Base-by-base conservation (phyloP, 768 basidiomycete species). In the Grammothele lineata region DNA sequence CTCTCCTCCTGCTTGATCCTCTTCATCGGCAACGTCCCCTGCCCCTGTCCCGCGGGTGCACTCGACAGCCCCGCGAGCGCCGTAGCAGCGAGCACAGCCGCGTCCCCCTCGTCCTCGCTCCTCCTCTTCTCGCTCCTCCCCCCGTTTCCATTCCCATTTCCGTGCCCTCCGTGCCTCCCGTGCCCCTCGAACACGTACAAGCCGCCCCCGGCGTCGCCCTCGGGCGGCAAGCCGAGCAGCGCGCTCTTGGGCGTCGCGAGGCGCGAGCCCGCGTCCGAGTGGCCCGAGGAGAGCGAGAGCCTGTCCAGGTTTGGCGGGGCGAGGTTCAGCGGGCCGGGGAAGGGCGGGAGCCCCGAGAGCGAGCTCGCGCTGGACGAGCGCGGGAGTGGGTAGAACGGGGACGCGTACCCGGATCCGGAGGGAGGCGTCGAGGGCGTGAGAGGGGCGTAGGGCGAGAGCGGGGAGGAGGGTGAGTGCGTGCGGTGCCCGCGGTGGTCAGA, bases 181-280 rank as follows among this genome's bases (percentile, higher is more conserved):
- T n/a, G 22, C 10, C 37, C 40, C 2, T 10, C 21, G 9, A 14
- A 21, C 22, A 17, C n/a, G 8, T 35, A 23, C n/a, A n/a, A n/a
- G 5, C 51, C 51, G 7, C 50, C 45, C 4, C 47, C 50, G 8
- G 40, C 25, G 6, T 55, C 57, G 14, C 55, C 54, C 47, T 61
- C 59, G 1, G 59, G 50, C 38, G 56, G 43, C n/a, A 61, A 37
- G 5, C 51, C 44, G 25, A 54, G 32, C 36, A 56, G 24, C 18
- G 43, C 39, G 35, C 48, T 55, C 48, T 55, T 56, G 15, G 59
- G 59, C 24, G 59, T 61, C 40, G 55, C 40, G 33, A 49, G 53
- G 26, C 59, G 53, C 36, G 53, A 54, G 37, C 53, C 50, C 37
- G 55, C 39, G 10, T 52, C 54, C 15, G 56, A 54, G 35, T 41